Conservation (phyloP, 495 filamentous ascomycete genomes). For the Patellaria atrata region DNA sequence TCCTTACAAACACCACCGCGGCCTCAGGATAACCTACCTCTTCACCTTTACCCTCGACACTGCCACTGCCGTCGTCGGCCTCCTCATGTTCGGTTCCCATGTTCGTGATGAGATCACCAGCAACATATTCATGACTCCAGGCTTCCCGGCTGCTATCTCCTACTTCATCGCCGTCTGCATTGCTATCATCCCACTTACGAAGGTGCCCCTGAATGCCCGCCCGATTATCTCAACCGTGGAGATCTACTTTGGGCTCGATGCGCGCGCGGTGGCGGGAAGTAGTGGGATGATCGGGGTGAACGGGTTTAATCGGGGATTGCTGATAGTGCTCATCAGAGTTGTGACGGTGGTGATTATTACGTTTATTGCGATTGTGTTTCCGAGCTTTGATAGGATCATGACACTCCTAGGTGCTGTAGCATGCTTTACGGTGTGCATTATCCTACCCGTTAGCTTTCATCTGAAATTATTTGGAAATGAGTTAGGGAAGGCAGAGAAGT, state of each 20-base stretch:
- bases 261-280: conserved; percentile 34
- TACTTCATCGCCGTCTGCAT: conserved; percentile 72
- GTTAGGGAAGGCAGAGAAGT: conserved; percentile 47
- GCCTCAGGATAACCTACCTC: conserved; percentile 67
- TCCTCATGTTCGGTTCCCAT: conserved; percentile 84
- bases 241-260: conserved; percentile 57
- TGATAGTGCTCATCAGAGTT: conserved; percentile 49
- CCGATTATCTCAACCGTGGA: conserved; percentile 80
- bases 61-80: conserved; percentile 63
- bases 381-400: conserved; percentile 88
- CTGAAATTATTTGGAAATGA: conserved; percentile 82
- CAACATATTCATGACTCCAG: conserved; percentile 58
- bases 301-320: conserved; percentile 39
- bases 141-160: conserved; percentile 62
- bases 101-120: conserved; percentile 81
- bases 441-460: conserved; percentile 71
- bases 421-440: conserved; percentile 89
- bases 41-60: conserved; percentile 79
- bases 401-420: conserved; percentile 80
- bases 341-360: conserved; percentile 45
- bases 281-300: conserved; percentile 37
- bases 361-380: conserved; percentile 62
- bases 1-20: conserved; percentile 66
- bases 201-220: conserved; percentile 80
- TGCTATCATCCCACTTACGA: conserved; percentile 85